Evolutionary conservation across 176 grass and related monocot genomes (phyloP), one percentile per base, ranked within the genome.

Genomic region (Phoenix roebelenii): DNA sequence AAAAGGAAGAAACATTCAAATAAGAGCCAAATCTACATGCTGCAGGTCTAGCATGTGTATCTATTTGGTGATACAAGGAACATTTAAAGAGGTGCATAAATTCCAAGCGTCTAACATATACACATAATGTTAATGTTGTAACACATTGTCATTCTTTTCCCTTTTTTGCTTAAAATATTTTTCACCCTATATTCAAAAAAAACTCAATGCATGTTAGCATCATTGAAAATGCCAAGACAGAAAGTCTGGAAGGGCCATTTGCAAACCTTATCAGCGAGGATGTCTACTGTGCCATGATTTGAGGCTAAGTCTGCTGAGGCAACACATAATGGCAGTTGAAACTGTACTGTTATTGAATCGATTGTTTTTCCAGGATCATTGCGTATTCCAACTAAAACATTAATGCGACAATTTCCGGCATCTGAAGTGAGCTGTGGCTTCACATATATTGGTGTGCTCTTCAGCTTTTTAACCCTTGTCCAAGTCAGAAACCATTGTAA

Each of bases 291-390:
- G 64, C 93, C 93, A 15, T 97, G 77, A 49, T 91, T 97, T 77
- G 93, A 71, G 23, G 68, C 91, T 80, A 97, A 72, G 74, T 97
- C 84, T 12, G 93, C 93, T 75, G 93, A 97, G 68, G 79, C 75
- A 59, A 97, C 81, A 70, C 80, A 76, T 10, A 70, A 65, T 28
- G 92, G 92, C 73, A 97, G 63, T 51, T 74, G 74, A 85, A 97
- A 97, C 67, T 88, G 72, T 18, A 97, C 75, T 3, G n/a, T 67
- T 72, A 97, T 91, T 67, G 92, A 97, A 68, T 91, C 92, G 55
- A 97, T 88, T 68, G 92, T 57, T 72, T 97, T 97, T 68, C 92
- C 92, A 74, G 84, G 84, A 85, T 97, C 92, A 72, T 97, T 91
- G 50, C 66, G 82, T 52, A 80, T 74, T 54, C 92, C 87, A 12